These are phyloP conservation scores for Erodium maritimum DNA, from an alignment of 345 rosid species.

Conservation along the genomic window DNA sequence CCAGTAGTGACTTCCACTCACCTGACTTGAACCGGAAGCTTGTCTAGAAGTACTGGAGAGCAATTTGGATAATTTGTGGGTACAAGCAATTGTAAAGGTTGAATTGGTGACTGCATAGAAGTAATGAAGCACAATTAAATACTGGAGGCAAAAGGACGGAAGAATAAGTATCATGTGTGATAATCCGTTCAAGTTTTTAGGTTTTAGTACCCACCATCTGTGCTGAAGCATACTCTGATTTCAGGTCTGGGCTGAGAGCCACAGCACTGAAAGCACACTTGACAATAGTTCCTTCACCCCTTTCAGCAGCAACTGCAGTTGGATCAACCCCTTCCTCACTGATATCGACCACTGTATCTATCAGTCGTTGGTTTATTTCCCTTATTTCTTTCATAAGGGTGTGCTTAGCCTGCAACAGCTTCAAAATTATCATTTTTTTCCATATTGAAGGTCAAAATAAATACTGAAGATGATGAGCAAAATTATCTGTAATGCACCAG, in stretches of 20 bases:
- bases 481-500: neutral
- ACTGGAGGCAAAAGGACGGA: neutral
- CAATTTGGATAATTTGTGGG: constrained; percentile 71
- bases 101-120: constrained; percentile 66
- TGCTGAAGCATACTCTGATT: constrained; percentile 52
- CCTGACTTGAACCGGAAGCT: constrained; percentile 69
- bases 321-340: constrained; percentile 56
- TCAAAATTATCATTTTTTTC: constrained; percentile 1
- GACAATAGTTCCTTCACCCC: constrained; percentile 60
- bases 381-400: constrained; percentile 65
- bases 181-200: neutral
- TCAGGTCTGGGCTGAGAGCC: constrained; percentile 57
- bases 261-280: constrained; percentile 68
- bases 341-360: constrained; percentile 68
- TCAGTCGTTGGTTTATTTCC: constrained; percentile 66
- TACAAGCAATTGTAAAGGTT: constrained; percentile 61
- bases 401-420: constrained; percentile 42
- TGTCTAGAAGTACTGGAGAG: constrained; percentile 65
- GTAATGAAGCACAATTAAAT: neutral
- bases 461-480: neutral
- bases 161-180: neutral
- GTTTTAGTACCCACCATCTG: constrained; percentile 35
- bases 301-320: constrained; percentile 32
- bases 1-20: constrained; percentile 12
- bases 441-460: neutral